Percentiles rank a stretch among this genome's conserved stretches.
Conservation (phyloP, 2,329 filamentous ascomycete genomes). For the Tolypocladium capitatum region DNA sequence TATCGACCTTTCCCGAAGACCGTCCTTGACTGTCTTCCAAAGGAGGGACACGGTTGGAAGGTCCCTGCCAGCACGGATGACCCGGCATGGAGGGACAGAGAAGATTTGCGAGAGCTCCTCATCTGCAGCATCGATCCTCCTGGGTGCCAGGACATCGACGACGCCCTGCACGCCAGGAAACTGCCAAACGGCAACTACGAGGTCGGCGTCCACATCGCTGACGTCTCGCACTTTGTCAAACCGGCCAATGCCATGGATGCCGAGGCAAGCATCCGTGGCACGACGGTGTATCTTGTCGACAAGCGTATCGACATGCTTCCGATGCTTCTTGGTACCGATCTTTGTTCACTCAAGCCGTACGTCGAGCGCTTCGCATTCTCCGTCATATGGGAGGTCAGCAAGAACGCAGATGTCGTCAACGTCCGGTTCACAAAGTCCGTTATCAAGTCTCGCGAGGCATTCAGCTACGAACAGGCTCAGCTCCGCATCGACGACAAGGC, state of each 20-base stretch:
- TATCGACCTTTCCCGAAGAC: slow-evolving; percentile 95
- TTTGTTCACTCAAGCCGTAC: slow-evolving; percentile 93
- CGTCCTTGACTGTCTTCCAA: slow-evolving; percentile 82
- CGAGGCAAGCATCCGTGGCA: slow-evolving; percentile 86
- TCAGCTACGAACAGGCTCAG: slow-evolving; percentile 95
- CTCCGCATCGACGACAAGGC: slow-evolving; percentile 80
- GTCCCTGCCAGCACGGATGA: slow-evolving; percentile 71
- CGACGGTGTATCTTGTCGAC: slow-evolving; percentile 93
- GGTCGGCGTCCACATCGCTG: slow-evolving; percentile 95
- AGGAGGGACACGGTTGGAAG: slow-evolving; percentile 86
- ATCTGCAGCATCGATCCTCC: slow-evolving; percentile 97
- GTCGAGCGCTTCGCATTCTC: slow-evolving; percentile 90
- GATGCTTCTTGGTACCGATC: slow-evolving; percentile 84
- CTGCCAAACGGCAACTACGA: slow-evolving; percentile 90
- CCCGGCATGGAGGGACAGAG: slow-evolving; percentile 73
- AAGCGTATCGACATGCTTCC: slow-evolving; percentile 99
- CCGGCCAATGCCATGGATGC: slow-evolving; percentile 94
- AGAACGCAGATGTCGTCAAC: slow-evolving; percentile 71
- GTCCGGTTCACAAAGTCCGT: slow-evolving; percentile 94
- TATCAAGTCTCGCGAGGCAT: slow-evolving; percentile 90
- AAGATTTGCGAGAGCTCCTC: slow-evolving; percentile 71
- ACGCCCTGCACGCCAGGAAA: slow-evolving; percentile 76
- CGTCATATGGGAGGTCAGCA: slow-evolving; percentile 76
- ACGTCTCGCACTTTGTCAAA: slow-evolving; percentile 98
- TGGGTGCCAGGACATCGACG: slow-evolving; percentile 95